Base-by-base conservation (phyloP, 495 filamentous ascomycete species). In the Aspergillus affinis region DNA sequence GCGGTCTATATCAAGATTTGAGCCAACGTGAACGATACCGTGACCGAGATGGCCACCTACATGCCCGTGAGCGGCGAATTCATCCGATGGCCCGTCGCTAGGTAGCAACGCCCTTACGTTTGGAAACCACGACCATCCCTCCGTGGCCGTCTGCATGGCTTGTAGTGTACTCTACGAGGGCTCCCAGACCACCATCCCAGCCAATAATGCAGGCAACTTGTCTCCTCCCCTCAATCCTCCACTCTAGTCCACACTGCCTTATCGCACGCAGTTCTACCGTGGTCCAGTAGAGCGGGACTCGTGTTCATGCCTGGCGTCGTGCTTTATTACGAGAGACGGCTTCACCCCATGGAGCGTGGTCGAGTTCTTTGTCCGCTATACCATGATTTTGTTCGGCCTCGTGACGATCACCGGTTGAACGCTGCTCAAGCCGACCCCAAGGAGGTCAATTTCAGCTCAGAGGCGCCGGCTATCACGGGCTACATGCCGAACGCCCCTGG, bases 221-320 rank as follows among this genome's bases (percentile, higher is more conserved):
- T 26, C 23, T 26, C 23, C 23, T 26, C 23, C 2, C 23, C 23
- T 26, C 23, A 26, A 4, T 26, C 23, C 23, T 26, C 23, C 23
- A 26, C 23, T 26, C 66, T 79, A 84, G 20, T 61, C 57, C 9
- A 69, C 70, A 0, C 64, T 88, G 4, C 82, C 84, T 0, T 87
- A 86, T 69, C 54, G 59, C 20, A 84, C 82, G 4, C 84, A 74
- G 61, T 80, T 82, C 84, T 86, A 65, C 85, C 85, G 5, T 88
- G 81, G 64, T 72, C 70, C 30, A 78, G 73, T 4, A 84, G 73
- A 54, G 74, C 86, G 62, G 79, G 64, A 0, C 59, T 82, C 6
- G 70, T 71, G 23, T 76, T 71, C 61, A 72, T 79, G 67, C 54
- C 75, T 18, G 51, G 72, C 56, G 69, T 84, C n/a, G 75, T 82